These are phyloP conservation scores for Russula ochroleuca DNA, from an alignment of 768 basidiomycete species.

Conservation along the genomic window DNA sequence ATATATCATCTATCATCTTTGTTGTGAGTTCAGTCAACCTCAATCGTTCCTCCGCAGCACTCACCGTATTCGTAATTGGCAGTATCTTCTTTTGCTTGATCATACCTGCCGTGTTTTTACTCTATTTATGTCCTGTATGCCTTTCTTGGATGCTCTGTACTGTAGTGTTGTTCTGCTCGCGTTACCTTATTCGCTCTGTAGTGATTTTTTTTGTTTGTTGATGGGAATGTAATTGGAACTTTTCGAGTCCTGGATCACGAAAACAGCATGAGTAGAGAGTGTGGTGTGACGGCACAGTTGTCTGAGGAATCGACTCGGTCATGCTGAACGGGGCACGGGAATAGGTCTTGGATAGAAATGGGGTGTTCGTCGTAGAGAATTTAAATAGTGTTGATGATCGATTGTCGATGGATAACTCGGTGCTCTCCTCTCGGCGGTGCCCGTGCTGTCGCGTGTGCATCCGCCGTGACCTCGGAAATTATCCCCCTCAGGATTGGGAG, in stretches of 20 bases:
- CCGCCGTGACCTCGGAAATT: too few species aligned
- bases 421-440: background rate
- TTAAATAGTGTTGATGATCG: background rate
- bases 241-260: background rate
- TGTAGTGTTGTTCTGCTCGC: background rate
- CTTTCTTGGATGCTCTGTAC: background rate
- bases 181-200: slow-evolving; percentile 11
- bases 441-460: too few species aligned
- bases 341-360: too few species aligned
- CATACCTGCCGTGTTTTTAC: slow-evolving; percentile 6
- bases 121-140: slow-evolving; percentile 14
- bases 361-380: background rate
- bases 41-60: background rate
- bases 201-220: background rate
- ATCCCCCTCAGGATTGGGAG: too few species aligned
- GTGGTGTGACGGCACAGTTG: background rate
- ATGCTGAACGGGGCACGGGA: background rate
- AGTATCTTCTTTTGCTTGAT: background rate
- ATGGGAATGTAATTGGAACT: background rate
- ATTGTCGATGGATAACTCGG: slow-evolving; percentile 1
- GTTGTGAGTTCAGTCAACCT: slow-evolving; percentile 12
- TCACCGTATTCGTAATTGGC: slow-evolving; percentile 4
- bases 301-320: background rate
- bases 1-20: too few species aligned
- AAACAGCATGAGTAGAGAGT: background rate